phyloP scores from a whole-genome alignment of 139 green algal species.

The Chlorella sp. region DNA sequence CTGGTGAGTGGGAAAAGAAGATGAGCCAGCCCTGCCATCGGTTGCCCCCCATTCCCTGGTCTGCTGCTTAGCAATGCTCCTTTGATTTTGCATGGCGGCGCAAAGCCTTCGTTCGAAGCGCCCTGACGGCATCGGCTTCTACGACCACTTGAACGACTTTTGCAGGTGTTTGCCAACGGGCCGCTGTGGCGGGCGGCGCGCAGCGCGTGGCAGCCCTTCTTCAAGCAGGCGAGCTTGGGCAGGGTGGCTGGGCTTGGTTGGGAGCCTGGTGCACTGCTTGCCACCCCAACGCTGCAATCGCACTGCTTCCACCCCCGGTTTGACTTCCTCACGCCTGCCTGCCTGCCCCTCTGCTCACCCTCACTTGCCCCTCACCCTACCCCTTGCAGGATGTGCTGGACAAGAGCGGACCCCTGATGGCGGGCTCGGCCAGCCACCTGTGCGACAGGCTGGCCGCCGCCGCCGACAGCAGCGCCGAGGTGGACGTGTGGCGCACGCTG shows the following conservation, averaged over 20 bases:
- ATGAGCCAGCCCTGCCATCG: too few species aligned
- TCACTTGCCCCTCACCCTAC: too few species aligned
- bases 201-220: slow-evolving; percentile 12
- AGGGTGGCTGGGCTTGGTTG: not conserved
- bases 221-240: not conserved
- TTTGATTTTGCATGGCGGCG: too few species aligned
- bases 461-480: slow-evolving; percentile 22
- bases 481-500: slow-evolving; percentile 56
- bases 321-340: too few species aligned
- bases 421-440: slow-evolving; percentile 41
- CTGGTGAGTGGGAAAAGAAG: too few species aligned
- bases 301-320: too few species aligned
- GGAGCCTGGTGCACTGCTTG: too few species aligned
- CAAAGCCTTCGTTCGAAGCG: not conserved
- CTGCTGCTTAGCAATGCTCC: too few species aligned
- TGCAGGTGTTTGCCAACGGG: not conserved
- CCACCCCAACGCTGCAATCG: too few species aligned
- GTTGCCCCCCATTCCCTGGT: too few species aligned
- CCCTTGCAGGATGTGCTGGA: not conserved
- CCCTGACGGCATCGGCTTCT: too few species aligned
- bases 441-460: slow-evolving; percentile 24
- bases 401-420: slow-evolving; percentile 41
- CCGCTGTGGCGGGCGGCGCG: not conserved
- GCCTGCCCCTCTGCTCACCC: not conserved
- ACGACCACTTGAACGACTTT: too few species aligned